These are phyloP conservation scores for Lenzites betulinus DNA, from an alignment of 768 basidiomycete species.

Conservation along the genomic window DNA sequence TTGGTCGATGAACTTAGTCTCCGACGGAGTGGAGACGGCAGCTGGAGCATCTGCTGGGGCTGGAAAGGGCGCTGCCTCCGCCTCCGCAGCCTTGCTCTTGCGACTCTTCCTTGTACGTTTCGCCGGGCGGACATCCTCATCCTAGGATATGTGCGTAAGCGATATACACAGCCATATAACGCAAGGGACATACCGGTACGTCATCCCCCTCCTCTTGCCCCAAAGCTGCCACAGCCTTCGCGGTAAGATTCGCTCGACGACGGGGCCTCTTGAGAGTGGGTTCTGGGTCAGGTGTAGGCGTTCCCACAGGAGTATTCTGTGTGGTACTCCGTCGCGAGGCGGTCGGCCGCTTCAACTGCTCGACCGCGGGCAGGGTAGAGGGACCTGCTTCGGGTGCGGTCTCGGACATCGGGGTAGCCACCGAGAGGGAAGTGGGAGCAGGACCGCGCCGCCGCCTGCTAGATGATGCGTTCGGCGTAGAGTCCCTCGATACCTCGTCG, in stretches of 20 bases:
- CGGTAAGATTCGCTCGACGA: slow-evolving; percentile 38
- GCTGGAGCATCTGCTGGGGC: slow-evolving; percentile 30
- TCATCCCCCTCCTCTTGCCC: slow-evolving; percentile 38
- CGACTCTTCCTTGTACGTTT: slow-evolving; percentile 34
- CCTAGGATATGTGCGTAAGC: slow-evolving; percentile 20
- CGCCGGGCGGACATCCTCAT: slow-evolving; percentile 33
- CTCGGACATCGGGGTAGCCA: background rate
- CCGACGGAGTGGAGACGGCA: slow-evolving; percentile 24
- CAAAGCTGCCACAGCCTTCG: slow-evolving; percentile 31
- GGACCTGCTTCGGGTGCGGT: background rate
- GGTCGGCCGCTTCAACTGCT: slow-evolving; percentile 7
- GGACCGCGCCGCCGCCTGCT: slow-evolving; percentile 14
- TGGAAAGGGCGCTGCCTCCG: slow-evolving; percentile 20
- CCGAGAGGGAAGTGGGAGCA: slow-evolving; percentile 5
- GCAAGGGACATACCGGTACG: slow-evolving; percentile 27
- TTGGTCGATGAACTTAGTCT: slow-evolving; percentile 30
- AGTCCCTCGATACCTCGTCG: slow-evolving; percentile 38
- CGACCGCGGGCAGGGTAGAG: slow-evolving; percentile 1
- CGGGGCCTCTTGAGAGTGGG: slow-evolving; percentile 51
- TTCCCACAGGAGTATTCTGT: slow-evolving; percentile 44
- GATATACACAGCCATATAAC: background rate
- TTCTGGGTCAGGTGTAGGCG: slow-evolving; percentile 69
- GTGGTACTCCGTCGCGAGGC: slow-evolving; percentile 38
- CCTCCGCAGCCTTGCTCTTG: slow-evolving; percentile 35
- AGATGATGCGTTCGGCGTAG: slow-evolving; percentile 16